phyloP scores from a whole-genome alignment of 1,139 yeast genomes.

The Saccharomyces pastorianus region DNA sequence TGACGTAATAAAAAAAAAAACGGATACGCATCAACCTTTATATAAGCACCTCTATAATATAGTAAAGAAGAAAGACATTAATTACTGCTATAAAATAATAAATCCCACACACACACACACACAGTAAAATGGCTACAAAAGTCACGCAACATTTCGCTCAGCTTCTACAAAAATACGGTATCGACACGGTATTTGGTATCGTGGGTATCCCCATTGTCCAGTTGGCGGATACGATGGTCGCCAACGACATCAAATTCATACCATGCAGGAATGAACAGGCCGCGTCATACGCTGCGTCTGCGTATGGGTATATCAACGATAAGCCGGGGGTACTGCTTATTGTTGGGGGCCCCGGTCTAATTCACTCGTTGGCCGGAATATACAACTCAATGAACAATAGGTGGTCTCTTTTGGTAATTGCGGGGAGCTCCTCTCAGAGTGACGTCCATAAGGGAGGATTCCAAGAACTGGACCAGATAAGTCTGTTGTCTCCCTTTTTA shows the following conservation, averaged over 20 bases:
- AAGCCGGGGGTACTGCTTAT: slow-evolving; percentile 56
- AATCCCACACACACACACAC: background rate
- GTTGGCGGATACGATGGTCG: slow-evolving; percentile 46
- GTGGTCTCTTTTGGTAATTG: slow-evolving; percentile 53
- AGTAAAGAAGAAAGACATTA: background rate
- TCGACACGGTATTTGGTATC: slow-evolving; percentile 51
- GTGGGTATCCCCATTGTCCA: slow-evolving; percentile 68
- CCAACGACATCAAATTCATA: slow-evolving; percentile 44
- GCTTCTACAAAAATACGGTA: slow-evolving; percentile 40
- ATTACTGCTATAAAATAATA: background rate
- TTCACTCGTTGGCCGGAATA: slow-evolving; percentile 57
- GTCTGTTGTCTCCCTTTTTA: slow-evolving; percentile 38
- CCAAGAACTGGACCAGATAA: slow-evolving; percentile 57
- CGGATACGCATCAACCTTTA: background rate
- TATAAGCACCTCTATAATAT: background rate
- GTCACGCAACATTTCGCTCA: slow-evolving; percentile 39
- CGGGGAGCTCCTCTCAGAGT: slow-evolving; percentile 41
- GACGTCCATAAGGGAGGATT: slow-evolving; percentile 53
- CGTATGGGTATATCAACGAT: slow-evolving; percentile 54
- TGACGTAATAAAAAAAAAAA: background rate
- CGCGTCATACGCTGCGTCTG: slow-evolving; percentile 63
- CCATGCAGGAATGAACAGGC: slow-evolving; percentile 60
- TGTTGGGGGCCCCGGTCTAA: slow-evolving; percentile 65
- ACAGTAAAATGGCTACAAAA: background rate
- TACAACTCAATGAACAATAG: slow-evolving; percentile 50